Evolutionary conservation across 495 filamentous ascomycete species (phyloP).

Genomic region (Cenococcum geophilum): DNA sequence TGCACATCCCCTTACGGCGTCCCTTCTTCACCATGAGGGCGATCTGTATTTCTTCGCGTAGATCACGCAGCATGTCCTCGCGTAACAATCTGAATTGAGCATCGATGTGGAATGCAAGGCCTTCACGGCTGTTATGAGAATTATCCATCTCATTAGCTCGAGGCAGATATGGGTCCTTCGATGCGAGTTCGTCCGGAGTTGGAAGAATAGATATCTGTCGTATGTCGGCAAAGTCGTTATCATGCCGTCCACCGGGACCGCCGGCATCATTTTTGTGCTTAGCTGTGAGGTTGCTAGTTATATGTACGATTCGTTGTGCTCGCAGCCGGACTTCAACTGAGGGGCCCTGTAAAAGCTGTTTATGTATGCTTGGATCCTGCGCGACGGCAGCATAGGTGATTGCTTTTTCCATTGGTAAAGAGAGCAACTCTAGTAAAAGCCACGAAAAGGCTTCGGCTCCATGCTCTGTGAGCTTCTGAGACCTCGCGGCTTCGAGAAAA

Average conservation of each 20-base stretch:
- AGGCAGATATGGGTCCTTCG: too few relatives aligned
- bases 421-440: conserved; percentile 52
- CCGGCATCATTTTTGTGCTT: conserved; percentile 4
- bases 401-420: conserved; percentile 34
- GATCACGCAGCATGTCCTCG: conserved; percentile 64
- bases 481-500: conserved; percentile 41
- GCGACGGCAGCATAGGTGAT: not conserved
- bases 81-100: conserved; percentile 70
- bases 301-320: conserved; percentile 39
- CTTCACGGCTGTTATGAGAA: too few relatives aligned
- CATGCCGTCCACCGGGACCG: conserved; percentile 62
- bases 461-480: conserved; percentile 36
- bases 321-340: not conserved
- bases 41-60: conserved; percentile 48
- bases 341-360: not conserved
- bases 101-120: conserved; percentile 53
- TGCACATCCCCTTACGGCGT: not conserved
- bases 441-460: conserved; percentile 49
- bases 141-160: too few relatives aligned
- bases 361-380: too few relatives aligned
- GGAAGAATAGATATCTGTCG: conserved; percentile 58
- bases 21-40: conserved; percentile 8
- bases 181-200: conserved; percentile 58
- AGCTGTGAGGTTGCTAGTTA: conserved; percentile 28
- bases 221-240: conserved; percentile 64